These are phyloP conservation scores for Neonectria faginata DNA, from an alignment of 2,329 filamentous ascomycete species.

Conservation along the genomic window DNA sequence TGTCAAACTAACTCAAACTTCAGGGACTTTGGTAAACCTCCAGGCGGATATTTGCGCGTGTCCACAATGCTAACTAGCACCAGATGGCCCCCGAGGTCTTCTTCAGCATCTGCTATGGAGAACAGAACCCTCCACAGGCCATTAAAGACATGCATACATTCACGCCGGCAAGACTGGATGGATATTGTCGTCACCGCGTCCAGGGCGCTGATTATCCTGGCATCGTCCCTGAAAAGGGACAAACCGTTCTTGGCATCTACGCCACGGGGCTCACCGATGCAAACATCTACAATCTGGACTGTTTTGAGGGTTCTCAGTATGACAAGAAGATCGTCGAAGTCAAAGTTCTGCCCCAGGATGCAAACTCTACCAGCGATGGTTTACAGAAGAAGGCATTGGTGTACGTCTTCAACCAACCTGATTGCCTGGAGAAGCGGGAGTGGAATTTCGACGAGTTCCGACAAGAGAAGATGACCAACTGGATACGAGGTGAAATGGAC, in stretches of 20 bases:
- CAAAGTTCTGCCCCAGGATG: conserved; percentile 60
- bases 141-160: conserved; percentile 70
- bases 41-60: conserved; percentile 6
- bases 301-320: conserved; percentile 86
- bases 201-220: conserved; percentile 81
- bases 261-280: conserved; percentile 82
- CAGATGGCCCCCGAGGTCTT: conserved; percentile 89
- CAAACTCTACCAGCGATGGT: conserved; percentile 53
- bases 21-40: conserved; percentile 31
- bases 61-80: conserved; percentile 39
- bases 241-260: conserved; percentile 78
- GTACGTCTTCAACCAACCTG: conserved; percentile 71
- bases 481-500: conserved; percentile 64
- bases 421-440: conserved; percentile 74
- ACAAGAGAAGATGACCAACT: conserved; percentile 73
- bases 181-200: conserved; percentile 79
- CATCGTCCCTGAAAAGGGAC: conserved; percentile 68
- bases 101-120: conserved; percentile 82
- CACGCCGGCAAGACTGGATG: conserved; percentile 79
- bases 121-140: conserved; percentile 59
- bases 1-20: conserved; percentile 7
- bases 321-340: conserved; percentile 66
- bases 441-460: conserved; percentile 93
- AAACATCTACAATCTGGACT: conserved; percentile 80
- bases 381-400: conserved; percentile 67